phyloP scores from a whole-genome alignment of 805 yeast species.

The Saturnispora hagleri region DNA sequence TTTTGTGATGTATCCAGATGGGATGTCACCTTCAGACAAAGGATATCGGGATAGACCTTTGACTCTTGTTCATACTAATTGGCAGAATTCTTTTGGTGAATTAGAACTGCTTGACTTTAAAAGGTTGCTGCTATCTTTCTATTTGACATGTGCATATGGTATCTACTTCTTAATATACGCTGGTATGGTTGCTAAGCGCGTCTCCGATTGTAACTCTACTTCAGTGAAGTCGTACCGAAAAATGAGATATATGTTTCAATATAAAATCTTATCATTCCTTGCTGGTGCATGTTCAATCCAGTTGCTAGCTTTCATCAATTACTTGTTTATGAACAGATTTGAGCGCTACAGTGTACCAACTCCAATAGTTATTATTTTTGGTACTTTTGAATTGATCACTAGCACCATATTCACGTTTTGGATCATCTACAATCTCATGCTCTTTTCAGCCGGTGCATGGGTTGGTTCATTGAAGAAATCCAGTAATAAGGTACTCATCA shows the following conservation, averaged over 20 bases:
- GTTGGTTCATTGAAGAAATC: slow-evolving; percentile 3
- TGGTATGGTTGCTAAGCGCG: slow-evolving; percentile 10
- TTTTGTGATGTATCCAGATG: slow-evolving; percentile 16
- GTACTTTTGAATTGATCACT: slow-evolving; percentile 16
- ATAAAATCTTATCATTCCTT: slow-evolving; percentile 19
- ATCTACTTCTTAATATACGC: slow-evolving; percentile 11
- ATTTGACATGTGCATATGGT: slow-evolving; percentile 16
- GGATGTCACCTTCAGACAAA: slow-evolving; percentile 7
- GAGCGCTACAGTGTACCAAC: slow-evolving; percentile 19
- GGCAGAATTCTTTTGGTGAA: slow-evolving; percentile 27
- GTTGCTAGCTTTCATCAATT: slow-evolving; percentile 14
- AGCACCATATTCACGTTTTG: slow-evolving; percentile 23
- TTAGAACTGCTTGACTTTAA: slow-evolving; percentile 23
- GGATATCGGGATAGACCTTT: not conserved
- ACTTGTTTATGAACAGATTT: slow-evolving; percentile 17
- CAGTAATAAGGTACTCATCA: not conserved
- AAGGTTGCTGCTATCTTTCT: slow-evolving; percentile 17
- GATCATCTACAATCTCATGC: slow-evolving; percentile 25
- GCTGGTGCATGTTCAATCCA: slow-evolving; percentile 12
- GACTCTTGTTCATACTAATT: slow-evolving; percentile 13
- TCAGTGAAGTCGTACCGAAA: slow-evolving; percentile 12
- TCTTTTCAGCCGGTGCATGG: slow-evolving; percentile 23
- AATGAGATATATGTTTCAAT: slow-evolving; percentile 20
- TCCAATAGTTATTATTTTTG: slow-evolving; percentile 14
- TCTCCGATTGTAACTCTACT: slow-evolving; percentile 14